A percentile compares a stretch with the other conserved stretches of the same genome.
phyloP scores from a whole-genome alignment of 495 filamentous ascomycete genomes.

The Talaromyces ruber region DNA sequence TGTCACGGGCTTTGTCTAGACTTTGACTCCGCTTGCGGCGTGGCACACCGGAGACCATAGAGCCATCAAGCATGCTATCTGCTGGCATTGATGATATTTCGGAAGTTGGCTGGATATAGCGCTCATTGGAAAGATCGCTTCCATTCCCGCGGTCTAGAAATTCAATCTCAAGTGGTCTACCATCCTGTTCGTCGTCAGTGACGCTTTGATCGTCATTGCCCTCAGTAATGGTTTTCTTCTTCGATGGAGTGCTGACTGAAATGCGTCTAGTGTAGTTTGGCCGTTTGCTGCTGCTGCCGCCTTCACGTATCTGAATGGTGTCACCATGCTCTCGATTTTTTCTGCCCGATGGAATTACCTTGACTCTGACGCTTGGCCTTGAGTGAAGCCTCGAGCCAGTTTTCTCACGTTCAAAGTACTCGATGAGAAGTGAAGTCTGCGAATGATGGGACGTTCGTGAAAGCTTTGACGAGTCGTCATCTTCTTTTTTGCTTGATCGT shows the following conservation, averaged over 20 bases:
- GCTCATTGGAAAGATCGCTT: slow-evolving; percentile 53
- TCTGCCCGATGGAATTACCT: slow-evolving; percentile 74
- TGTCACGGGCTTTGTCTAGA: slow-evolving; percentile 36
- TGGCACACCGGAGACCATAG: slow-evolving; percentile 29
- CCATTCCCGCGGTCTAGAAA: slow-evolving; percentile 51
- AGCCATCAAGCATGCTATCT: slow-evolving; percentile 79
- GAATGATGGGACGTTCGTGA: slow-evolving; percentile 50
- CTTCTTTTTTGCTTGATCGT: slow-evolving; percentile 42
- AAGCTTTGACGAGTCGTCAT: slow-evolving; percentile 42
- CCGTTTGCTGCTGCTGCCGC: slow-evolving; percentile 54
- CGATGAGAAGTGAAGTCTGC: slow-evolving; percentile 91
- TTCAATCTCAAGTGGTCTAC: slow-evolving; percentile 76
- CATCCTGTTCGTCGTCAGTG: slow-evolving; percentile 65
- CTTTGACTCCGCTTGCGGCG: slow-evolving; percentile 52
- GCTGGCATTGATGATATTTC: slow-evolving; percentile 88
- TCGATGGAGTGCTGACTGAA: slow-evolving; percentile 46
- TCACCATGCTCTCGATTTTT: slow-evolving; percentile 52
- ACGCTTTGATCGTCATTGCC: slow-evolving; percentile 46
- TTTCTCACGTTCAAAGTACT: slow-evolving; percentile 94
- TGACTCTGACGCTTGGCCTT: slow-evolving; percentile 88
- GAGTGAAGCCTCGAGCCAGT: slow-evolving; percentile 46
- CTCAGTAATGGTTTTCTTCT: slow-evolving; percentile 40
- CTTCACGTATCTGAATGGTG: slow-evolving; percentile 75
- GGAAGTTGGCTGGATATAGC: slow-evolving; percentile 55
- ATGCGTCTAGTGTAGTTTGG: slow-evolving; percentile 59